Base-by-base conservation (phyloP, 352 stramenopile species). In the Halophytophthora batemanensis region DNA sequence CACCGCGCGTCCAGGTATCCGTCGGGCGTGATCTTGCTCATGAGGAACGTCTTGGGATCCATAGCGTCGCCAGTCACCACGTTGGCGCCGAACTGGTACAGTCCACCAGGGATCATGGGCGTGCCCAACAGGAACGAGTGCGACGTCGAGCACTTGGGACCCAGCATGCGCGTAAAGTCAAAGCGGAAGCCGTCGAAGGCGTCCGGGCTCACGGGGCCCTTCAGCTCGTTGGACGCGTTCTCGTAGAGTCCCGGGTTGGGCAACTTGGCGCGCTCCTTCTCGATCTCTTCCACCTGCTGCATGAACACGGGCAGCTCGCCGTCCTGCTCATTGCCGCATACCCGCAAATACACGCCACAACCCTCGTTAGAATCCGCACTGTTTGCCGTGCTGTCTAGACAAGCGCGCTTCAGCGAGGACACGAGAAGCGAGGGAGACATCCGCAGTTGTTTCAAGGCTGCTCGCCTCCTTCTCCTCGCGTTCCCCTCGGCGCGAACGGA, bases 81-180 rank as follows among this genome's bases (percentile, higher is more conserved):
- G 50, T 90, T 94, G n/a, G 80, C 83, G 34, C 81, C 83, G 50
- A 94, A 94, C 66, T 94, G 81, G 62, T 94, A 94, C 13, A 94
- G 58, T 0, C 81, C 83, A 25, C 83, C 83, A 0, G 82, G 82
- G 59, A 93, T 90, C 81, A 91, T 90, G 23, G 82, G 77, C 50
- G 75, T 86, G 29, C 82, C 82, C 23, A 93, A 66, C 56, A 93
- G 56, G 56, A 93, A 87, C 50, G 82, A 82, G 65, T 93, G 82
- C 58, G 80, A 90, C 25, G 82, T 90, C 45, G 82, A 89, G 66
- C 89, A 94, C 21, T 74, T 75, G 50, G 83, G 77, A 50, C 79
- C 81, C 25, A 94, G 47, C 23, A 90, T 90, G 55, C 83, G 81
- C 64, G 79, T 89, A 42, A 94, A 90, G 56, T 94, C 83, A 45